phyloP scores from a whole-genome alignment of 2,329 filamentous ascomycete species.

The Colletotrichum incanum region DNA sequence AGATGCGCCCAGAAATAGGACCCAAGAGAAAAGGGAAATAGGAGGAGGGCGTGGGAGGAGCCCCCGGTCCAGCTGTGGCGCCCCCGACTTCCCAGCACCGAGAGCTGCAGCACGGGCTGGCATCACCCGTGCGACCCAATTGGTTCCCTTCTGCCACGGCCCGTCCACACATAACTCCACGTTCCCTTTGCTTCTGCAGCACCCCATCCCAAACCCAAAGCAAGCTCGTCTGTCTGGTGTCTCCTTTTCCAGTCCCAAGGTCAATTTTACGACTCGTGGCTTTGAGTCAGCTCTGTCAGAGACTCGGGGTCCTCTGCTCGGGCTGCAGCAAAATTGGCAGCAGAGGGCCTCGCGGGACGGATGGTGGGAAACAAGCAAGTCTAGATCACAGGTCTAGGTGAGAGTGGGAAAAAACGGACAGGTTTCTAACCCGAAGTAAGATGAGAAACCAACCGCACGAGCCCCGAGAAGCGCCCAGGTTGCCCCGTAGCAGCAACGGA shows the following conservation, averaged over 20 bases:
- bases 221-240: background rate
- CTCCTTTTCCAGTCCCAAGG: constrained; percentile 17
- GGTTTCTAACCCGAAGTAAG: background rate
- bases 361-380: background rate
- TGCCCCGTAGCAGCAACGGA: background rate
- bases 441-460: constrained; percentile 5
- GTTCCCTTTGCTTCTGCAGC: constrained; percentile 11
- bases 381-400: background rate
- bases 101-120: constrained; percentile 34
- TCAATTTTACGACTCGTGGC: constrained; percentile 9
- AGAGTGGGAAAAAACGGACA: too few species aligned
- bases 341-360: too few species aligned
- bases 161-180: background rate
- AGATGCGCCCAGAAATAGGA: constrained; percentile 5
- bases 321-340: background rate
- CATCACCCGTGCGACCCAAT: constrained; percentile 29
- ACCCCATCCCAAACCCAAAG: background rate
- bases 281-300: background rate
- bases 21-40: constrained; percentile 31
- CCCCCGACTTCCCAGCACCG: constrained; percentile 15
- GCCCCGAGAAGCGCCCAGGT: background rate
- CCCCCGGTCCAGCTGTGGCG: constrained; percentile 26
- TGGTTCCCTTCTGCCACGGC: constrained; percentile 17
- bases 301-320: background rate
- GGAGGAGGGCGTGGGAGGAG: constrained; percentile 33